Evolutionary conservation across 768 basidiomycete genomes (phyloP), one percentile per base, ranked within the genome.

Genomic region (Hydnum rufescens): DNA sequence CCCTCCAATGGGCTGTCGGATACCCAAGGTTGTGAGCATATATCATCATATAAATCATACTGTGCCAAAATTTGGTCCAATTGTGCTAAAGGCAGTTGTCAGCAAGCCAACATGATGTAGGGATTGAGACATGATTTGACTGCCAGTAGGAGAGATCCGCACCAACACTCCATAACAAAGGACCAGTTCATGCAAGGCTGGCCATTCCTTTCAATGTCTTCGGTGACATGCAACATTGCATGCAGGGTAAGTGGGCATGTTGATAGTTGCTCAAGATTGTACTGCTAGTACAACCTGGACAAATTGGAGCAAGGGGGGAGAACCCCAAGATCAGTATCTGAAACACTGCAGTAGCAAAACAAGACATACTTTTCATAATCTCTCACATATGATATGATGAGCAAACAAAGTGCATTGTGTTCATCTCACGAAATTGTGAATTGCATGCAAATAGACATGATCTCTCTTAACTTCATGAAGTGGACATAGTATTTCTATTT

Each of bases 331-430:
- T 13, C 22, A 22, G 36, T 13, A 39, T 13, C 13, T 22, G 36
- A 39, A 39, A 22, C 13, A 13, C 13, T 22, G 22, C 13, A 13
- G 36, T 39, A 39, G 13, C n/a, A n/a, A n/a, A 39, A 39, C 22
- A 13, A 13, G 13, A 39, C 65, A 36, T 51, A 70, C 69, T 51
- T 53, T 61, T 73, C 69, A 47, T 66, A 73, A 4, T 62, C 49
- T 2, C 5, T 23, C 3, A 58, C 56, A 54, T 54, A 58, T 25
- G 50, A 22, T 3, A 44, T 49, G 30, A 56, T 25, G 5, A 28
- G 26, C 23, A 34, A 16, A 8, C 46, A 31, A 1, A 58, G 48
- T 3, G 4, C 8, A 19, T 42, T 8, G 2, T 54, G 5, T 23
- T 51, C 44, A 2, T 28, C 34, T 8, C 2, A 2, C 3, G 46